Percentiles rank a stretch among this genome's conserved stretches.
Conservation (phyloP, 129 eudicot species). For the Kitagawia praeruptora region DNA sequence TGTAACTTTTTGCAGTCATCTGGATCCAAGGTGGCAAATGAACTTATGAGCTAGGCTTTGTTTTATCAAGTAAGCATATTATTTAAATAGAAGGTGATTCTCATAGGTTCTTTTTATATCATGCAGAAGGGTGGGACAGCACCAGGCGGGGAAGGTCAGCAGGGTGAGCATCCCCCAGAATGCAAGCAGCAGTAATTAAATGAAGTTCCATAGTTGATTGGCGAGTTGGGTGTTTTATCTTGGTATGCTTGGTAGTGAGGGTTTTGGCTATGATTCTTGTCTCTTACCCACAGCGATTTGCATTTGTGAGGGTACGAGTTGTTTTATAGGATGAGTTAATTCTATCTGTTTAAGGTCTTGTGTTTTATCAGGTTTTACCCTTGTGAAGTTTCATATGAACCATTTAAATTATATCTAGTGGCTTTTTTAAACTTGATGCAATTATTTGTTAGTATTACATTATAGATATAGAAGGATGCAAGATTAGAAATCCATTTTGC, state of each 20-base stretch:
- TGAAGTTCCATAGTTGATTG: not conserved
- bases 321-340: not conserved
- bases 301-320: not conserved
- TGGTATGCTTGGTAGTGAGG: not conserved
- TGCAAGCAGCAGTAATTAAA: conserved; percentile 66
- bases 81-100: not conserved
- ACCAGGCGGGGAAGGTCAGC: conserved; percentile 43
- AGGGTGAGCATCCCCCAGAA: conserved; percentile 65
- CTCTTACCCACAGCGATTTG: not conserved
- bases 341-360: not conserved
- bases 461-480: not conserved
- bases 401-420: not conserved
- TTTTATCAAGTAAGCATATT: not conserved
- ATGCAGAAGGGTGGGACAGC: conserved; percentile 46
- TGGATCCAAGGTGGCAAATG: conserved; percentile 33
- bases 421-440: not conserved
- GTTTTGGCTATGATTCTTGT: conserved; percentile 19
- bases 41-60: not conserved
- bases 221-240: not conserved
- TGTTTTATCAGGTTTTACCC: not conserved
- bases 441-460: not conserved
- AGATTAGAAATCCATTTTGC: not conserved
- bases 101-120: conserved; percentile 1
- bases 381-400: conserved; percentile 8
- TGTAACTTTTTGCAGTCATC: conserved; percentile 31